phyloP scores from a whole-genome alignment of 139 green algal species.

The Coccomyxa sp. region DNA sequence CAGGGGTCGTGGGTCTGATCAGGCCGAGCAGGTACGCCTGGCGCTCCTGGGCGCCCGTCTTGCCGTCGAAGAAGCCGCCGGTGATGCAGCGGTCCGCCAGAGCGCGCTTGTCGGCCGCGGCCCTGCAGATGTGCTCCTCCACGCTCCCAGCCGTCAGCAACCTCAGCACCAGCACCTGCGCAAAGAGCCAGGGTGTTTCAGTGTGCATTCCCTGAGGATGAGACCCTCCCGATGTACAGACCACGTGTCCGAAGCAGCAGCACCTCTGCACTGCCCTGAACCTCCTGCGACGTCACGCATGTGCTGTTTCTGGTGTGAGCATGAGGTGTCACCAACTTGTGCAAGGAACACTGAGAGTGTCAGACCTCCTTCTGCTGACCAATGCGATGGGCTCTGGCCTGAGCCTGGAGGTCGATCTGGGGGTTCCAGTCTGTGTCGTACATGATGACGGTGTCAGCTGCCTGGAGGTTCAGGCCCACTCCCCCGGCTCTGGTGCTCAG shows the following conservation, averaged over 20 bases:
- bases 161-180: constrained; percentile 44
- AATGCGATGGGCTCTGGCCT: constrained; percentile 91
- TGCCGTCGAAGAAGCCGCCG: constrained; percentile 80
- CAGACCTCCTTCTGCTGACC: constrained; percentile 92
- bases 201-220: not conserved
- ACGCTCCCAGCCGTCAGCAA: constrained; percentile 32
- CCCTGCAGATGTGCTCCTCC: constrained; percentile 33
- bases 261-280: too few relatives aligned
- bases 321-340: not conserved
- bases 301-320: too few relatives aligned
- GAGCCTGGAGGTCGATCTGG: constrained; percentile 68
- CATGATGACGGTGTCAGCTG: not conserved
- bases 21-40: constrained; percentile 66
- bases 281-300: too few relatives aligned
- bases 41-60: constrained; percentile 64
- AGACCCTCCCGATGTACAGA: too few relatives aligned
- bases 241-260: too few relatives aligned
- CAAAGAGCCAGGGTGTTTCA: not conserved
- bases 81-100: constrained; percentile 70
- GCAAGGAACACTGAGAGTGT: not conserved
- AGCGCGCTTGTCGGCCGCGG: constrained; percentile 25
- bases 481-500: constrained; percentile 71
- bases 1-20: too few relatives aligned
- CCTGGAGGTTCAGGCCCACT: constrained; percentile 83
- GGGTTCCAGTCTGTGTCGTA: constrained; percentile 52